Base-by-base conservation (phyloP, 1,284 basidiomycete species). In the Cutaneotrichosporon sp. region DNA sequence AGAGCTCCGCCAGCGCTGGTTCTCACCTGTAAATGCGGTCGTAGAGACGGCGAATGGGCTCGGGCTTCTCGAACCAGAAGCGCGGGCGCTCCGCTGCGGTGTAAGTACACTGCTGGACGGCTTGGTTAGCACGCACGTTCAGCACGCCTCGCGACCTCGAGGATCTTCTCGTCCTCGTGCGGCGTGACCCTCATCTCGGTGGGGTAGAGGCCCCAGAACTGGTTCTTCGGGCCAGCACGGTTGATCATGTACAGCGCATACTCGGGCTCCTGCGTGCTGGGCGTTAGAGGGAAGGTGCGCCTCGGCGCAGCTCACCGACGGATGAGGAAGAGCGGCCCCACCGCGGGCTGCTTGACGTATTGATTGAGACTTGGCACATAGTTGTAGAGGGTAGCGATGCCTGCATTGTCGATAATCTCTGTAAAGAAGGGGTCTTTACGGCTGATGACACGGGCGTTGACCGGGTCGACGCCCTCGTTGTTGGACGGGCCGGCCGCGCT, bases 201-300 rank as follows among this genome's bases (percentile, higher is more conserved):
- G 1, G 72, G 72, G 11, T 73, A 55, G 2, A 78, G 63, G 2
- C 74, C 71, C 45, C 76, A 72, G 16, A 67, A 64, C 45, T 72
- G 68, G 50, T 76, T 76, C 62, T 76, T 78, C 53, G 74, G 66
- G 0, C 71, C 64, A 45, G 69, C 64, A 18, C 76, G 64, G 62
- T 78, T 78, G 33, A 78, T 67, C 72, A 78, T 72, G 65, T 68
- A 77, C 51, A 78, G 61, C 18, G 72, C 71, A 43, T 71, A 72
- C 56, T 78, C 73, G 24, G 76, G 76, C 11, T 67, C 55, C 58
- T 72, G 73, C 9, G 71, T 68, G 50, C 73, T 77, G 45, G 38
- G 18, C 18, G 18, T 42, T 6, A 42, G 38, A 5, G 18, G 18
- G 8, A 18, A 18, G n/a, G n/a, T n/a, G n/a, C n/a, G n/a, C 18